Evolutionary conservation across 192 early-diverging fungal species (phyloP), one percentile per base, ranked within the genome.

Genomic region (Glomus cerebriforme): DNA sequence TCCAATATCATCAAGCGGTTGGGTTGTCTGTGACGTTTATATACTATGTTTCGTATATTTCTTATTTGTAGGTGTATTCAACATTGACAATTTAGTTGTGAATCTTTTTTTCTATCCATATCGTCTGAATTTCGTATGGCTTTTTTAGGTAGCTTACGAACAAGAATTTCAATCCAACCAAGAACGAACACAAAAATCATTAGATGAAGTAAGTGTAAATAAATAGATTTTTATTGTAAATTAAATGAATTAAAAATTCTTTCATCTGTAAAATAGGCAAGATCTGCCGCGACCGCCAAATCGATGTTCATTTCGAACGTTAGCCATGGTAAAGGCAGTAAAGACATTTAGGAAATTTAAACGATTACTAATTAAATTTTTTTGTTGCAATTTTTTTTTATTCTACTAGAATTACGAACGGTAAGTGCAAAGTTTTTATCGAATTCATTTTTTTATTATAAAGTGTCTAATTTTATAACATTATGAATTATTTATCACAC

Each of bases 1-100:
- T 12, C 34, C 66, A 68, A 32, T 65, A 19, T 65, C 63, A 31
- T 27, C 63, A 31, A 32, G n/a, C 19, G 63, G 63, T 7, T 65
- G 63, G 63, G 63, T 65, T n/a, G 22, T 68, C 32, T 34, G 31
- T 34, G 32, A 39, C 13, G 34, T 68, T 37, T 68, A 68, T 68
- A 68, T 68, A 39, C 9, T 68, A 68, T 65, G 32, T n/a, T 37
- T 68, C n/a, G 35, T 68, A 37, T 68, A 68, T 35, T 68, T 68
- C 24, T 43, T 68, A 35, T 39, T 68, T 37, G 66, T 37, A n/a
- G 39, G 31, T 68, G 39, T 31, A 24, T 65, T 13, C 12, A 13
- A 10, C 2, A 49, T 17, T 5, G n/a, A 6, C 17, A 54, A 22
- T 54, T 2, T 17, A 22, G n/a, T n/a, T 54, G 5, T 54, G 49